Conservation (phyloP, 2,329 filamentous ascomycete species). For the Emergomyces africanus region DNA sequence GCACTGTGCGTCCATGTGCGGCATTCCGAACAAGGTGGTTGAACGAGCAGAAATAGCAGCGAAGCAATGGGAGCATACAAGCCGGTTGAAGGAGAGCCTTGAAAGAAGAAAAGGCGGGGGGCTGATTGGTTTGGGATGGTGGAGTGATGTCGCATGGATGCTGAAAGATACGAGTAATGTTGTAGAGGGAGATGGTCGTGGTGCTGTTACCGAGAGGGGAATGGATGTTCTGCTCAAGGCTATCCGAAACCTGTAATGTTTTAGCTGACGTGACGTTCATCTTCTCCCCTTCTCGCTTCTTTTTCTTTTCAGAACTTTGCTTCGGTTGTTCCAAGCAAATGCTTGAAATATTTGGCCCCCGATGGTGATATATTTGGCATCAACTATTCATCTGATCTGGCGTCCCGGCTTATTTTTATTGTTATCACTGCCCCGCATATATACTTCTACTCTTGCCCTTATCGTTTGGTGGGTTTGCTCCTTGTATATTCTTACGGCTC, state of each 20-base stretch:
- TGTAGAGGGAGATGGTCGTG: conserved; percentile 18
- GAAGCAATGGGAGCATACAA: conserved; percentile 89
- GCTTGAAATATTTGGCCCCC: not conserved
- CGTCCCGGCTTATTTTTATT: not conserved
- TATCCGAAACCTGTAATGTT: conserved; percentile 40
- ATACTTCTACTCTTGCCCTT: not conserved
- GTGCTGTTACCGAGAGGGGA: conserved; percentile 35
- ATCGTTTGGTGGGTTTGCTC: not conserved
- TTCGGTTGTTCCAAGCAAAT: not conserved
- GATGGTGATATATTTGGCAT: conserved; percentile 4
- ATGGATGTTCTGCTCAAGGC: conserved; percentile 46
- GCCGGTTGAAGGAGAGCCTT: conserved; percentile 73
- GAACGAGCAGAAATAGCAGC: conserved; percentile 80
- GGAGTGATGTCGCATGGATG: conserved; percentile 76
- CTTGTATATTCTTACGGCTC: not conserved
- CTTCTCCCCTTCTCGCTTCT: not conserved
- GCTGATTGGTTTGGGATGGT: conserved; percentile 70
- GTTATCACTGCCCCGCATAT: not conserved
- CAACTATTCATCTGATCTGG: not conserved
- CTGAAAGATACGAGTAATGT: conserved; percentile 41
- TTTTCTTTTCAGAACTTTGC: not conserved
- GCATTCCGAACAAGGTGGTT: conserved; percentile 72
- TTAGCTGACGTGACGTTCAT: not conserved
- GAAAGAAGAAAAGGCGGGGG: conserved; percentile 67
- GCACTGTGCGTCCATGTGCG: conserved; percentile 98